Conservation (phyloP, 179 eudicot genomes). For the Heliamphora pulchella region DNA sequence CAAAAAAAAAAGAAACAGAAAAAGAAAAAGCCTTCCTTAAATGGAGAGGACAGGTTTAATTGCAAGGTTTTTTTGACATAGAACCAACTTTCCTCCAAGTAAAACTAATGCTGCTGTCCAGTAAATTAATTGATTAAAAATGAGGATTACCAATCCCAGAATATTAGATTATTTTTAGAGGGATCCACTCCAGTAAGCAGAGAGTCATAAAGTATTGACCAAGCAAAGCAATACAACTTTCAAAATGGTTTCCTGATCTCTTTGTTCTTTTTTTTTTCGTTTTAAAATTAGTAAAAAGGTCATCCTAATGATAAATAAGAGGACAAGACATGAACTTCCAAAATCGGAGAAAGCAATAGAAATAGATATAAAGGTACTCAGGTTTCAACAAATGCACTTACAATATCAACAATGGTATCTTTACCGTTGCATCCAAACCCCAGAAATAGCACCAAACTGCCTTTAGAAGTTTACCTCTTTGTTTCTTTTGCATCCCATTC, state of each 20-base stretch:
- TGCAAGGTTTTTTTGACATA: neutral
- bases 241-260: too few species aligned
- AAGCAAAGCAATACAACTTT: neutral
- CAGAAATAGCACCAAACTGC: constrained; percentile 50
- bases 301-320: too few species aligned
- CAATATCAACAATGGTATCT: constrained; percentile 66
- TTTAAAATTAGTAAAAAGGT: too few species aligned
- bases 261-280: too few species aligned
- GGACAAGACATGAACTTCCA: too few species aligned
- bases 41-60: neutral
- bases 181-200: neutral
- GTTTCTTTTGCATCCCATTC: constrained; percentile 26
- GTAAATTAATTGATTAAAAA: neutral
- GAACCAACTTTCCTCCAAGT: neutral
- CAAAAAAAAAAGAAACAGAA: too few species aligned
- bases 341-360: too few species aligned
- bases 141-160: neutral
- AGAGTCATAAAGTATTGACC: neutral
- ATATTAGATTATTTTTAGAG: neutral
- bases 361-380: too few species aligned
- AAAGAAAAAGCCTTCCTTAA: neutral
- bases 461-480: constrained; percentile 43
- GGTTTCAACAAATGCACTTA: constrained; percentile 35
- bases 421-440: constrained; percentile 71
- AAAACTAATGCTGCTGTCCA: neutral